Evolutionary conservation across 768 basidiomycete genomes (phyloP).

Genomic region (Ramaria rubella): DNA sequence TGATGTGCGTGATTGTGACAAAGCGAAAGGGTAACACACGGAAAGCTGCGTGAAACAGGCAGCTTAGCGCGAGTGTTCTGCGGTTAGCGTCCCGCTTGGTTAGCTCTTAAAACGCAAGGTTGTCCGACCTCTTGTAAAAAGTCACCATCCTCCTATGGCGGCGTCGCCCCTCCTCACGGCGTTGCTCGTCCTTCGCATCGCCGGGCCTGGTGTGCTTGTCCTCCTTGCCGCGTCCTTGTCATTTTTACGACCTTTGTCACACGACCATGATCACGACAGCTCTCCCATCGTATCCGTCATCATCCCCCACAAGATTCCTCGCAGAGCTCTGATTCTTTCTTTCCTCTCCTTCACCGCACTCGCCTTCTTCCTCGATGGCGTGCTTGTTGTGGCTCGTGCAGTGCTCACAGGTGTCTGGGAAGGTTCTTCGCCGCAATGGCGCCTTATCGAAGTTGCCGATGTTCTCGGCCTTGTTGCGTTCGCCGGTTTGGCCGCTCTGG

Average conservation of each 20-base stretch:
- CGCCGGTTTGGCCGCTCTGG: conserved; percentile 64
- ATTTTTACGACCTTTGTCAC: conserved; percentile 10
- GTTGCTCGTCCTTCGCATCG: conserved; percentile 52
- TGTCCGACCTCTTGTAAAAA: neutral
- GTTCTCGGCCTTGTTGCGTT: conserved; percentile 65
- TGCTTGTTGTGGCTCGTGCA: conserved; percentile 58
- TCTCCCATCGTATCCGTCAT: conserved; percentile 75
- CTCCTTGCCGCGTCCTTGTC: conserved; percentile 57
- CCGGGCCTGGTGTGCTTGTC: conserved; percentile 63
- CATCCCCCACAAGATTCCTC: conserved; percentile 64
- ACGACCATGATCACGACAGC: conserved; percentile 33
- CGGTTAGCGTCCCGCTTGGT: neutral
- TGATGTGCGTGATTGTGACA: conserved; percentile 11
- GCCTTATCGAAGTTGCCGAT: conserved; percentile 23
- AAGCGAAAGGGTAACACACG: neutral
- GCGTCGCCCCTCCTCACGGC: conserved; percentile 20
- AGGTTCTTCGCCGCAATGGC: conserved; percentile 30
- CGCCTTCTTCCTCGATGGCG: conserved; percentile 73
- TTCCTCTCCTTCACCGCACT: conserved; percentile 64
- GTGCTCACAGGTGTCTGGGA: conserved; percentile 65
- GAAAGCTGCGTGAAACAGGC: conserved; percentile 1
- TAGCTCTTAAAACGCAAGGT: conserved; percentile 1
- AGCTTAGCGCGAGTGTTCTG: neutral
- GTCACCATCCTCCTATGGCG: conserved; percentile 6
- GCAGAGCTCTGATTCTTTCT: conserved; percentile 66